Evolutionary conservation across 345 rosid species (phyloP), one percentile per base, ranked within the genome.

Genomic region (Sisymbrium irio): DNA sequence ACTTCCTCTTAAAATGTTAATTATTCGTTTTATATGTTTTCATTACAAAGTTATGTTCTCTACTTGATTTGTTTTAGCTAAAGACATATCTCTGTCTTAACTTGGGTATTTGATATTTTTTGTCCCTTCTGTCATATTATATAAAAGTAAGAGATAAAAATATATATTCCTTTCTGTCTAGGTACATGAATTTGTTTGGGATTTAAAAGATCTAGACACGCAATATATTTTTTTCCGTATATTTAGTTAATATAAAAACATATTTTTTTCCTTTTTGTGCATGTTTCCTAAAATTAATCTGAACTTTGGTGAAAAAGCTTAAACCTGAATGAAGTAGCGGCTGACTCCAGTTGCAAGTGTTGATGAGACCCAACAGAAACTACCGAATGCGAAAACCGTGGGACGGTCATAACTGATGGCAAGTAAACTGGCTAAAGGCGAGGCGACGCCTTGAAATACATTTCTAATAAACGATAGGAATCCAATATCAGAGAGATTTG

Each of bases 401-500:
- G 96, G 98, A 6, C 97, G 93, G 61, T 90, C 89, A 62, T 87
- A 80, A 74, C 77, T 90, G 36, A 89, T 72, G 20, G 82, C 92
- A 9, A 93, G 79, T 37, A 93, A 79, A 27, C 97, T 96, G 0
- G 98, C 96, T 64, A 90, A 66, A 35, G 97, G 98, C 1, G 98
- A 93, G 2, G 96, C 73, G 7, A 89, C 9, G 51, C 97, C 98
- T 78, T 89, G 97, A 76, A 85, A 88, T 14, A 90, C 82, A 70
- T 84, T 93, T 81, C 97, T 87, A 65, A 89, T 77, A 82, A 93
- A 90, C 30, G 93, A 90, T 44, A 93, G 90, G 62, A 87, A 85
- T 27, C 98, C 97, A 8, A 93, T 83, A 77, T 79, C 87, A 18
- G 92, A 84, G 0, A 96, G 93, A 8, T 96, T 88, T 0, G 89